A percentile compares a stretch with the other conserved stretches of the same genome.
Evolutionary conservation across 768 basidiomycete species (phyloP).

Genomic region (Agrocybe praecox): DNA sequence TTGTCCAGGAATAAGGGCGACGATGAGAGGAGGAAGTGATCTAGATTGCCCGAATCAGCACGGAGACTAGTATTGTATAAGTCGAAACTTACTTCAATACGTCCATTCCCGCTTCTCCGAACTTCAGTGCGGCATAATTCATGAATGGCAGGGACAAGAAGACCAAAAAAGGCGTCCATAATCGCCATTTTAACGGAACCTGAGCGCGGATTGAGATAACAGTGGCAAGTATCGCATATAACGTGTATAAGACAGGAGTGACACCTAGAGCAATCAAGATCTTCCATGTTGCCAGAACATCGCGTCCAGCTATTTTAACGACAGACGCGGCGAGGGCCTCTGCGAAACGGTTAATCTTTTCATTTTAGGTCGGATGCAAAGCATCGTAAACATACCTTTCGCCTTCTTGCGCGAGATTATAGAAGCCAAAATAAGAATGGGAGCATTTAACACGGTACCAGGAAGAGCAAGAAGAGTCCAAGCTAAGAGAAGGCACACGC

Average conservation of each 20-base stretch:
- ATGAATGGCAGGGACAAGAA: slow-evolving; percentile 79
- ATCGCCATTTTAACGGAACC: slow-evolving; percentile 60
- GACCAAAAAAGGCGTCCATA: slow-evolving; percentile 80
- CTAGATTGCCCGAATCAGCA: slow-evolving; percentile 39
- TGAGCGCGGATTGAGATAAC: slow-evolving; percentile 69
- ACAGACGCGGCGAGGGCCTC: slow-evolving; percentile 95
- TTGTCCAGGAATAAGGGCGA: slow-evolving; percentile 89
- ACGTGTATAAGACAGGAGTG: slow-evolving; percentile 81
- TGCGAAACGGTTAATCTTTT: slow-evolving; percentile 30
- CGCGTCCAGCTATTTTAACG: slow-evolving; percentile 94
- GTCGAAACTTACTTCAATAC: slow-evolving; percentile 78
- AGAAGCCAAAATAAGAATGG: slow-evolving; percentile 90
- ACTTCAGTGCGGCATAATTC: slow-evolving; percentile 92
- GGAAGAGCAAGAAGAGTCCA: slow-evolving; percentile 90
- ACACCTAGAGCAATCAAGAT: slow-evolving; percentile 91
- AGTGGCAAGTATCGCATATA: slow-evolving; percentile 84
- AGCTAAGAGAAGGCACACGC: slow-evolving; percentile 70
- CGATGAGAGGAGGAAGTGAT: slow-evolving; percentile 86
- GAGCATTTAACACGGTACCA: slow-evolving; percentile 88
- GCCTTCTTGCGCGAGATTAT: slow-evolving; percentile 88
- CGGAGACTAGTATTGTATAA: background rate
- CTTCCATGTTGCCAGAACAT: slow-evolving; percentile 98
- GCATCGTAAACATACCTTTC: slow-evolving; percentile 57
- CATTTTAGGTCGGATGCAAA: background rate
- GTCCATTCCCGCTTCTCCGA: slow-evolving; percentile 97